These are phyloP conservation scores for Hyphodiscus sp. DNA, from an alignment of 2,329 filamentous ascomycete species.

Conservation along the genomic window DNA sequence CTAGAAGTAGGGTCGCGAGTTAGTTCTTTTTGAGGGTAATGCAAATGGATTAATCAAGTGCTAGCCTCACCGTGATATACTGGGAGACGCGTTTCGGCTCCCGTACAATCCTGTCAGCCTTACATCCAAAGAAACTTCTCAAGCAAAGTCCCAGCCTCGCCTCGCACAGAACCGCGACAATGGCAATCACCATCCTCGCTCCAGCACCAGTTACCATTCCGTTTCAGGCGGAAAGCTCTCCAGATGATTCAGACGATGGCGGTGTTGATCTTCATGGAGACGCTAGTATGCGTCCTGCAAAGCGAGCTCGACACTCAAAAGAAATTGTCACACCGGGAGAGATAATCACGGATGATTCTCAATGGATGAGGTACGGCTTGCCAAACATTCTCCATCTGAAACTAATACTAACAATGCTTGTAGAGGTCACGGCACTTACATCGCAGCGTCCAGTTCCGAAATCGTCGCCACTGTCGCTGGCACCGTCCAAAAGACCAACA, in stretches of 20 bases:
- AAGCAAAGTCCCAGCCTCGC: neutral
- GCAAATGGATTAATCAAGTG: no score
- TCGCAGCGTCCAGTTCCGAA: slow-evolving; percentile 51
- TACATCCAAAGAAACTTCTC: neutral
- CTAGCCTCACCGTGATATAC: no score
- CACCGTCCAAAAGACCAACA: slow-evolving; percentile 89
- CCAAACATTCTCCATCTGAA: neutral
- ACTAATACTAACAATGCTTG: slow-evolving; percentile 13
- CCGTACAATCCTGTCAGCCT: neutral
- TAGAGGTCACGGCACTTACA: slow-evolving; percentile 89
- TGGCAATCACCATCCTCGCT: slow-evolving; percentile 31
- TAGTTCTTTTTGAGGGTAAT: no score
- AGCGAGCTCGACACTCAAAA: slow-evolving; percentile 33
- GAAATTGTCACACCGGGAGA: slow-evolving; percentile 84
- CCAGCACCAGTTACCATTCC: slow-evolving; percentile 24
- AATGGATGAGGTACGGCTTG: slow-evolving; percentile 75
- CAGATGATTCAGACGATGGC: slow-evolving; percentile 25
- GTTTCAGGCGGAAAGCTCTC: slow-evolving; percentile 10
- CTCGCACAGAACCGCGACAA: slow-evolving; percentile 4
- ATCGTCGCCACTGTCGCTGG: slow-evolving; percentile 91
- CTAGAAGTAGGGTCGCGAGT: no score
- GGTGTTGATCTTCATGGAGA: slow-evolving; percentile 29
- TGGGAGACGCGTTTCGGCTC: slow-evolving; percentile 1
- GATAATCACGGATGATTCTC: slow-evolving; percentile 80
- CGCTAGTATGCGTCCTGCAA: slow-evolving; percentile 38